Percentiles rank a stretch among this genome's conserved stretches.
Conservation (phyloP, 2,329 filamentous ascomycete species). For the Penicillium sp. region DNA sequence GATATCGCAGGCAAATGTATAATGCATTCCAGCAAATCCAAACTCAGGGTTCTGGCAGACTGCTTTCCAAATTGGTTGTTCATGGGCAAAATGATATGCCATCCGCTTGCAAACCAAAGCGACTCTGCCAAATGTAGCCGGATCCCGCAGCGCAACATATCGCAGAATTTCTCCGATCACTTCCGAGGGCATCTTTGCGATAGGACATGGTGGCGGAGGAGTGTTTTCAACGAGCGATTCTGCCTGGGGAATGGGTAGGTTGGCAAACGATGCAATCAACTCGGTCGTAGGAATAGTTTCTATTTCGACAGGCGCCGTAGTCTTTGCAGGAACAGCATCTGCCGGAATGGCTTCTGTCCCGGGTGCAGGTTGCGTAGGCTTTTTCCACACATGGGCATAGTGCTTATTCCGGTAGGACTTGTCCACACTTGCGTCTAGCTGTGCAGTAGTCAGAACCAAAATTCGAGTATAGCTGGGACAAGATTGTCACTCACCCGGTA, state of each 20-base stretch:
- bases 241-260: constrained; percentile 65
- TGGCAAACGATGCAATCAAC: constrained; percentile 74
- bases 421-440: constrained; percentile 85
- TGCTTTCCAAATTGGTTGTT: constrained; percentile 83
- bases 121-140: constrained; percentile 73
- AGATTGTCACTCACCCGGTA: constrained; percentile 62
- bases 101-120: constrained; percentile 82
- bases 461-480: too few relatives aligned
- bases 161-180: constrained; percentile 77
- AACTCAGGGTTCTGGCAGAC: constrained; percentile 69
- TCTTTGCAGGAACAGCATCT: constrained; percentile 53
- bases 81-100: constrained; percentile 79
- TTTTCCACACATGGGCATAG: constrained; percentile 68
- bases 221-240: constrained; percentile 71
- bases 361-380: constrained; percentile 42
- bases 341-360: constrained; percentile 41
- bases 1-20: constrained; percentile 67
- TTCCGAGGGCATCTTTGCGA: constrained; percentile 77
- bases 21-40: constrained; percentile 82
- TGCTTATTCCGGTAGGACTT: constrained; percentile 87
- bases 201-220: constrained; percentile 73
- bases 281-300: constrained; percentile 58
- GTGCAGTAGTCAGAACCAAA: not conserved
- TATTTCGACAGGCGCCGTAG: constrained; percentile 58
- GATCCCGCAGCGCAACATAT: constrained; percentile 72